A percentile compares a stretch with the other conserved stretches of the same genome.
phyloP scores from a whole-genome alignment of 768 basidiomycete species.

The Clitopilus passeckerianus region DNA sequence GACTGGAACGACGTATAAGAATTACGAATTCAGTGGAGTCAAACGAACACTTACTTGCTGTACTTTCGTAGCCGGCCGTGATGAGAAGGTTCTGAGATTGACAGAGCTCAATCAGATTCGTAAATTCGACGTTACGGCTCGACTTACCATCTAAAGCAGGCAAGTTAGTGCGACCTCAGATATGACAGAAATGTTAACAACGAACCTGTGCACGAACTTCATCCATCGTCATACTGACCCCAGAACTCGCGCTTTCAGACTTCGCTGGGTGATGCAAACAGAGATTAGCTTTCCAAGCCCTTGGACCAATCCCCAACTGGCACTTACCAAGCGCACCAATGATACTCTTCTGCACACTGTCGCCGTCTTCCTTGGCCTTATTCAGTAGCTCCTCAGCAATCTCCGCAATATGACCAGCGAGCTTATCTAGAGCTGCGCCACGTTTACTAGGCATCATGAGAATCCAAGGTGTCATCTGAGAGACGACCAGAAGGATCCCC shows the following conservation, averaged over 20 bases:
- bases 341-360: background rate
- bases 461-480: constrained; percentile 20
- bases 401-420: constrained; percentile 16
- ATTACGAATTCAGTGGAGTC: too few relatives aligned
- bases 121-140: background rate
- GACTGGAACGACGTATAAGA: background rate
- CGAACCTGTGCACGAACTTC: background rate
- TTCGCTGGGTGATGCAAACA: background rate
- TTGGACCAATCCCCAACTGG: too few relatives aligned
- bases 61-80: constrained; percentile 2
- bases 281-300: too few relatives aligned
- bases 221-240: background rate
- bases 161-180: too few relatives aligned
- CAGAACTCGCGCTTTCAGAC: background rate
- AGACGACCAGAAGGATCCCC: constrained; percentile 13
- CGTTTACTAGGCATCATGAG: constrained; percentile 20
- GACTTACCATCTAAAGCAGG: background rate
- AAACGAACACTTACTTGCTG: background rate
- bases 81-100: background rate
- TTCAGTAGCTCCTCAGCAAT: constrained; percentile 25
- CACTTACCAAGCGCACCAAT: background rate
- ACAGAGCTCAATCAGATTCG: too few relatives aligned
- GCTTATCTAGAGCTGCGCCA: constrained; percentile 12
- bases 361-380: constrained; percentile 17
- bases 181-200: background rate